phyloP scores from a whole-genome alignment of 1,284 basidiomycete species.

The Inonotus obliquus region DNA sequence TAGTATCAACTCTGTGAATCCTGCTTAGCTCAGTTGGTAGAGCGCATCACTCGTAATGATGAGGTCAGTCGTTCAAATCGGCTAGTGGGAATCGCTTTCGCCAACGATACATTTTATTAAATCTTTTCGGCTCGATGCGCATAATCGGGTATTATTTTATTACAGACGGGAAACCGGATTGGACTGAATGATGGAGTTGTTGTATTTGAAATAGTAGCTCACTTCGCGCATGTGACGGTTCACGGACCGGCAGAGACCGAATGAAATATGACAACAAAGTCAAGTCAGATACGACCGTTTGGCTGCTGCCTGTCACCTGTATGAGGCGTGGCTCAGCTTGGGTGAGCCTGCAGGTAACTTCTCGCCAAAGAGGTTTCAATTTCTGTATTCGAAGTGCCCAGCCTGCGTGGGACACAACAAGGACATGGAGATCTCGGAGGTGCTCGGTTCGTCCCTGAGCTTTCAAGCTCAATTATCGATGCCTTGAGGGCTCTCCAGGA shows the following conservation, averaged over 20 bases:
- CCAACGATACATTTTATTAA: not conserved
- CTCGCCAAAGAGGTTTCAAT: not conserved
- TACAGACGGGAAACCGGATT: no score
- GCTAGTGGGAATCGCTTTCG: not conserved
- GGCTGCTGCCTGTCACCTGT: not conserved
- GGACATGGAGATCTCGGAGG: conserved; percentile 3
- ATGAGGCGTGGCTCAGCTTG: not conserved
- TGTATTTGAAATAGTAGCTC: no score
- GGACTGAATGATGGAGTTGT: no score
- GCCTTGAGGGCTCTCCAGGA: not conserved
- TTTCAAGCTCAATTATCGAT: not conserved
- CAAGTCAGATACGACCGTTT: not conserved
- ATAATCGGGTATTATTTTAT: no score
- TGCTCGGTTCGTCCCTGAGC: not conserved
- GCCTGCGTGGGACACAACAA: not conserved
- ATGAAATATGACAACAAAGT: not conserved
- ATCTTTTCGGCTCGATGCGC: no score
- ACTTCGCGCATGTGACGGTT: not conserved
- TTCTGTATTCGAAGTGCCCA: not conserved
- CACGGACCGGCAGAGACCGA: not conserved
- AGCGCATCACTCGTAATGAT: conserved; percentile 28
- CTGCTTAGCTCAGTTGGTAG: conserved; percentile 30
- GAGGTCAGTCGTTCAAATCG: not conserved
- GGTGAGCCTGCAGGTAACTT: conserved; percentile 1
- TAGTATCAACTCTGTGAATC: no score